Evolutionary conservation across 495 filamentous ascomycete genomes (phyloP).

Genomic region (Trichoderma reesei): DNA sequence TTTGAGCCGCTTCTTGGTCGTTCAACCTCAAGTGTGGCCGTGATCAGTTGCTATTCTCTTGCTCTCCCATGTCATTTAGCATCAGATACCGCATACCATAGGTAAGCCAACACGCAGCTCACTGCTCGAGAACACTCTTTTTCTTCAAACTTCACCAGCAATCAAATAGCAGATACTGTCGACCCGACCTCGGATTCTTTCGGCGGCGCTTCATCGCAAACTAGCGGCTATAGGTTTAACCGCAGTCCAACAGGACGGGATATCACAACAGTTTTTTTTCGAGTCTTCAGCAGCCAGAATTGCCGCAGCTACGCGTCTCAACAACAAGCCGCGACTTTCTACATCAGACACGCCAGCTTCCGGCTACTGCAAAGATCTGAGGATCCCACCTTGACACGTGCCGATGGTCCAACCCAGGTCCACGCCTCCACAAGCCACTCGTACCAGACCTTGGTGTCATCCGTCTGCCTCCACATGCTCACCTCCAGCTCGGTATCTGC

Average conservation of each 20-base stretch:
- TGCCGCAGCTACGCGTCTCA: not conserved
- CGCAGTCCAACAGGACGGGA: not conserved
- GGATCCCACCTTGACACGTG: constrained; percentile 62
- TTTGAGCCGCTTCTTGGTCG: not conserved
- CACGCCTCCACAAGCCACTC: constrained; percentile 93
- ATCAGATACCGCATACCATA: too few species aligned
- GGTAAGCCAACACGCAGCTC: too few species aligned
- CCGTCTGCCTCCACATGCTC: constrained; percentile 89
- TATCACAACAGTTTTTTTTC: not conserved
- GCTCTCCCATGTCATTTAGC: too few species aligned
- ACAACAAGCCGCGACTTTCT: constrained; percentile 13
- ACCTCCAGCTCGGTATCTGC: constrained; percentile 75
- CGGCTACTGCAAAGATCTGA: constrained; percentile 85
- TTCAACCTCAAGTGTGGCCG: not conserved
- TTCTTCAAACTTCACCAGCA: not conserved
- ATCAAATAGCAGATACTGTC: not conserved
- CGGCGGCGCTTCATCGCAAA: not conserved
- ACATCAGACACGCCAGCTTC: constrained; percentile 90
- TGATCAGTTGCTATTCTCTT: too few species aligned
- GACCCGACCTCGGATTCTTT: not conserved
- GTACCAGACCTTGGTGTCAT: constrained; percentile 96
- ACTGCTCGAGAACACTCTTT: not conserved
- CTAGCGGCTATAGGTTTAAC: constrained; percentile 1
- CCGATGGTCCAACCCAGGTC: constrained; percentile 46
- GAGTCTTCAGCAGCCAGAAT: not conserved